Percentiles rank a stretch among this genome's conserved stretches.
These are phyloP conservation scores for Cordyceps cateniannulata DNA, from an alignment of 2,329 filamentous ascomycete species.

Conservation along the genomic window DNA sequence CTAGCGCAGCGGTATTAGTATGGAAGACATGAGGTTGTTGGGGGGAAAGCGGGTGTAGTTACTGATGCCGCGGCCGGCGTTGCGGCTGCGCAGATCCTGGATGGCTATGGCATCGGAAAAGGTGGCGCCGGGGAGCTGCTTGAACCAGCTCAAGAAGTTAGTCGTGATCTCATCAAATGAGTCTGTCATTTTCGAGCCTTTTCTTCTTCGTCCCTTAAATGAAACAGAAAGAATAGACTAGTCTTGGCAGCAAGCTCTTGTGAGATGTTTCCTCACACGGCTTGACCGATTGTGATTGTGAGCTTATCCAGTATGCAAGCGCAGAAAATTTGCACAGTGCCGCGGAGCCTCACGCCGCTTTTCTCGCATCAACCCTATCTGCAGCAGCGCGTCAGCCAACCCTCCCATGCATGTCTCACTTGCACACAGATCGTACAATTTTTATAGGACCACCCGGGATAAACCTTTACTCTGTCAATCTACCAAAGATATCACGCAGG, in stretches of 20 bases:
- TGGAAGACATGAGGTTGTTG: background rate
- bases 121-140: slow-evolving; percentile 41
- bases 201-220: no score
- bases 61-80: slow-evolving; percentile 52
- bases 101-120: slow-evolving; percentile 49
- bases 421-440: background rate
- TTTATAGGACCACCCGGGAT: background rate
- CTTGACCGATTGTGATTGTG: background rate
- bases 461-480: no score
- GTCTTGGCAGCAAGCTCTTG: background rate
- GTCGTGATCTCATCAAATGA: slow-evolving; percentile 41
- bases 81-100: slow-evolving; percentile 42
- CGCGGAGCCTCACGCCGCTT: background rate
- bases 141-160: slow-evolving; percentile 50
- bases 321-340: slow-evolving; percentile 9
- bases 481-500: no score
- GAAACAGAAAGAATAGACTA: no score
- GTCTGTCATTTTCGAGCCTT: slow-evolving; percentile 22
- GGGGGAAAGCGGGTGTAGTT: slow-evolving; percentile 18
- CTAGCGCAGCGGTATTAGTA: slow-evolving; percentile 35
- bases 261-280: background rate
- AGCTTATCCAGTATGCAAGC: background rate
- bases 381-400: background rate
- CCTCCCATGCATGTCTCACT: background rate
- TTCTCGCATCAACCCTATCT: background rate